A percentile compares a stretch with the other conserved stretches of the same genome.
Evolutionary conservation across 2,329 filamentous ascomycete genomes (phyloP).

Genomic region (Fusarium pseudonygamai): DNA sequence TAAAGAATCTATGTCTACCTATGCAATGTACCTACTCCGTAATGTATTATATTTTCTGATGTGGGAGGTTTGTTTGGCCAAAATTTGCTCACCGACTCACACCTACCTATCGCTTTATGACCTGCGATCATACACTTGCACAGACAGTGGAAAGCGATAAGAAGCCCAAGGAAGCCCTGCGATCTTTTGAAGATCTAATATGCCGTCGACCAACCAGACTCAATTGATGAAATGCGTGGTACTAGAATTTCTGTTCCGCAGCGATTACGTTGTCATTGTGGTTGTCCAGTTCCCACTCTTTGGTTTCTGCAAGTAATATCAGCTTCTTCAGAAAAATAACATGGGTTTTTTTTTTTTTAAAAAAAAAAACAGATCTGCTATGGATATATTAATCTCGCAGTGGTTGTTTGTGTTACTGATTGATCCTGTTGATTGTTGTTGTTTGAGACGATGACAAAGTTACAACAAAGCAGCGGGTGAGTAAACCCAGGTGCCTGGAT

Average conservation of each 20-base stretch:
- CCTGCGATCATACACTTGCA: background rate
- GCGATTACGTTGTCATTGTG: background rate
- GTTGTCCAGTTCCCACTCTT: background rate
- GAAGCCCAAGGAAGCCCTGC: background rate
- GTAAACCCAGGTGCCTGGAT: background rate
- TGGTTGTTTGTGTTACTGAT: background rate
- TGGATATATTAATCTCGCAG: background rate
- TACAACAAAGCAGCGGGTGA: background rate
- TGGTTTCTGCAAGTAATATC: background rate
- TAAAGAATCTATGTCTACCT: background rate
- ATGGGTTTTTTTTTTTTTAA: too few relatives aligned
- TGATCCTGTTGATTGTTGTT: background rate
- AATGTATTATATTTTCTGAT: background rate
- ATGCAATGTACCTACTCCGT: background rate
- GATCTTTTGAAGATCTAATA: background rate
- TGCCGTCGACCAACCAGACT: background rate
- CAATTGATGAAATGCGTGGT: background rate
- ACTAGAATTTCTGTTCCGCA: slow-evolving; percentile 2
- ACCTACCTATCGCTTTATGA: background rate
- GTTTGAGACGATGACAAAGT: background rate
- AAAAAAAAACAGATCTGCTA: background rate
- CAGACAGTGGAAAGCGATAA: background rate
- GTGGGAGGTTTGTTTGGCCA: background rate
- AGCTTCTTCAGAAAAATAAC: background rate
- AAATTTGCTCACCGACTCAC: background rate